Evolutionary conservation across 257 asterid species (phyloP).

Genomic region (Agastache rugosa): DNA sequence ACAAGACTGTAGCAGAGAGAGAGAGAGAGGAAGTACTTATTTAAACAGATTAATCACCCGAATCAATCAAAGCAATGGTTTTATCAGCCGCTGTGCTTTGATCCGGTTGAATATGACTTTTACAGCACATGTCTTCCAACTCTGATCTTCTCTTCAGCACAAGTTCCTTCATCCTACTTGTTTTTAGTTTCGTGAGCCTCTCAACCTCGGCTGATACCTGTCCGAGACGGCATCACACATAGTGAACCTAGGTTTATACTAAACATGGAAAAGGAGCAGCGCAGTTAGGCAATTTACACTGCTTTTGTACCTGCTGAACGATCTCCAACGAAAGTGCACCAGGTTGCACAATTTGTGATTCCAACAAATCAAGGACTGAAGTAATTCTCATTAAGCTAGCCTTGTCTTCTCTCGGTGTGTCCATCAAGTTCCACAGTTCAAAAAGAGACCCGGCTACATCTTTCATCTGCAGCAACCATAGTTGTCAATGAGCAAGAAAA

Average conservation of each 20-base stretch:
- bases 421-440: conserved; percentile 95
- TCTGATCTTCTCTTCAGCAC: conserved; percentile 85
- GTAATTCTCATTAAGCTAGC: conserved; percentile 56
- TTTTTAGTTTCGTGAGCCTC: conserved; percentile 80
- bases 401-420: conserved; percentile 67
- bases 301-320: conserved; percentile 67
- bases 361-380: conserved; percentile 61
- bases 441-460: conserved; percentile 70
- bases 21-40: conserved; percentile 7
- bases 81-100: conserved; percentile 86
- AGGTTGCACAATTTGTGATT: conserved; percentile 67
- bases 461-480: conserved; percentile 66
- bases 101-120: conserved; percentile 83
- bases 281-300: neutral
- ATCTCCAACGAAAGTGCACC: conserved; percentile 74
- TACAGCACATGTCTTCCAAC: conserved; percentile 78
- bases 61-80: conserved; percentile 86
- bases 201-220: conserved; percentile 82
- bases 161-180: conserved; percentile 94
- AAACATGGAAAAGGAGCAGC: conserved; percentile 14
- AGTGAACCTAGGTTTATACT: neutral
- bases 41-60: conserved; percentile 57
- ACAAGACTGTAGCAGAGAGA: neutral
- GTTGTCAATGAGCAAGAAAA: conserved; percentile 36
- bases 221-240: conserved; percentile 30